Evolutionary conservation across 2,329 filamentous ascomycete genomes (phyloP).

Genomic region (Arthrobotrys pseudoclavata): DNA sequence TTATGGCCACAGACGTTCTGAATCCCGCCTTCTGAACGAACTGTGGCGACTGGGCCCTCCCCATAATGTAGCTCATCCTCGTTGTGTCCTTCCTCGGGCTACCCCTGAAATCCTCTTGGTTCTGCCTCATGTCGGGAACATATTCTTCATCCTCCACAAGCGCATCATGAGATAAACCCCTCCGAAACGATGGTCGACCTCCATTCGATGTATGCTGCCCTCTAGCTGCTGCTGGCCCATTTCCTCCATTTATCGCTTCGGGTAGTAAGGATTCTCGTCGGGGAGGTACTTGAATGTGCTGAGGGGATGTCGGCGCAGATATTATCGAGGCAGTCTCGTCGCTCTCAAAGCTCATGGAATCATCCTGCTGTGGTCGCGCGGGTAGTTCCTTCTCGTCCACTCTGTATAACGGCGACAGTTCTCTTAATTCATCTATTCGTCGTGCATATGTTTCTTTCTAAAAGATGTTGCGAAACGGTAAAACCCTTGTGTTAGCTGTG

Average conservation of each 20-base stretch:
- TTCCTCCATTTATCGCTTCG: slow-evolving; percentile 52
- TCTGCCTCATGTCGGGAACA: slow-evolving; percentile 68
- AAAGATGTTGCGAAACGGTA: slow-evolving; percentile 18
- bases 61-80: slow-evolving; percentile 45
- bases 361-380: slow-evolving; percentile 72
- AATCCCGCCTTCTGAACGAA: slow-evolving; percentile 46
- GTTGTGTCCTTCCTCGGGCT: slow-evolving; percentile 52
- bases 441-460: slow-evolving; percentile 90
- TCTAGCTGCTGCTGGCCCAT: slow-evolving; percentile 1
- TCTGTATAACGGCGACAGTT: slow-evolving; percentile 72
- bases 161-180: slow-evolving; percentile 64
- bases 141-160: slow-evolving; percentile 69
- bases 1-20: slow-evolving; percentile 55
- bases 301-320: slow-evolving; percentile 60
- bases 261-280: slow-evolving; percentile 65
- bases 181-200: slow-evolving; percentile 31
- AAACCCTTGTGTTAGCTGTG: slow-evolving; percentile 44
- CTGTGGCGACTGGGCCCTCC: slow-evolving; percentile 51
- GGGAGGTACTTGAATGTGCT: slow-evolving; percentile 63
- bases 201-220: slow-evolving; percentile 39
- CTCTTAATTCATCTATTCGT: slow-evolving; percentile 86
- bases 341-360: slow-evolving; percentile 62
- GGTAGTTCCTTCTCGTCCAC: slow-evolving; percentile 82
- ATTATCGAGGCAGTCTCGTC: slow-evolving; percentile 46
- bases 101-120: slow-evolving; percentile 40